These are phyloP conservation scores for Blepharisma stoltei DNA, from an alignment of 73 alveolate genomes.

Conservation along the genomic window DNA sequence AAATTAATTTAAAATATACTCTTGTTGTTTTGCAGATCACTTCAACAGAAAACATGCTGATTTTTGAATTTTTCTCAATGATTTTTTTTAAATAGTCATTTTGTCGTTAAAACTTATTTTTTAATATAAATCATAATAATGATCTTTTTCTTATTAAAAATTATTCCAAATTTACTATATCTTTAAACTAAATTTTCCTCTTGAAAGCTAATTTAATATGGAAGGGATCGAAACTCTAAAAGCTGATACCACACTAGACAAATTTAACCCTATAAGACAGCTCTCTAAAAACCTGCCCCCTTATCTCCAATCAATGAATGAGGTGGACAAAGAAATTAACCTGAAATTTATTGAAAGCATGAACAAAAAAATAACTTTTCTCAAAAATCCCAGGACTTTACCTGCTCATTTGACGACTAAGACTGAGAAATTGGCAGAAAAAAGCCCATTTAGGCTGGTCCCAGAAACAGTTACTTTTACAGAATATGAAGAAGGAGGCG, in stretches of 20 bases:
- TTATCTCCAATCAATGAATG: slow-evolving; percentile 68
- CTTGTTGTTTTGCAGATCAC: no score
- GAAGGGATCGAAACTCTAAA: slow-evolving; percentile 31
- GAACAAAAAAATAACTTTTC: slow-evolving; percentile 84
- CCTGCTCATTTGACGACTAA: slow-evolving; percentile 45
- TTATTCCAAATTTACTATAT: no score
- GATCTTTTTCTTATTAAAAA: no score
- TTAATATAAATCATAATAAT: no score
- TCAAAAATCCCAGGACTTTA: slow-evolving; percentile 78
- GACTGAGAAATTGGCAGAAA: slow-evolving; percentile 55
- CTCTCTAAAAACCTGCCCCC: slow-evolving; percentile 54
- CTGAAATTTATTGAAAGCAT: slow-evolving; percentile 81
- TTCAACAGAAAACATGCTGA: no score
- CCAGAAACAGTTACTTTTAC: slow-evolving; percentile 75
- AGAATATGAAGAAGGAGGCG: slow-evolving; percentile 84
- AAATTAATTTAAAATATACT: no score
- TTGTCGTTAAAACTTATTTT: no score
- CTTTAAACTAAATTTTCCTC: no score
- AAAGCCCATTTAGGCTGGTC: slow-evolving; percentile 77
- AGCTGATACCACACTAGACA: slow-evolving; percentile 30
- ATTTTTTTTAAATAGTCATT: no score
- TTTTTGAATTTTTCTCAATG: no score
- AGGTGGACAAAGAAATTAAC: slow-evolving; percentile 87
- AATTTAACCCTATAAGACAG: slow-evolving; percentile 20
- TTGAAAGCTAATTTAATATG: not conserved